Base-by-base conservation (phyloP, 331 rosid genomes). In the Pyrus hybrid region DNA sequence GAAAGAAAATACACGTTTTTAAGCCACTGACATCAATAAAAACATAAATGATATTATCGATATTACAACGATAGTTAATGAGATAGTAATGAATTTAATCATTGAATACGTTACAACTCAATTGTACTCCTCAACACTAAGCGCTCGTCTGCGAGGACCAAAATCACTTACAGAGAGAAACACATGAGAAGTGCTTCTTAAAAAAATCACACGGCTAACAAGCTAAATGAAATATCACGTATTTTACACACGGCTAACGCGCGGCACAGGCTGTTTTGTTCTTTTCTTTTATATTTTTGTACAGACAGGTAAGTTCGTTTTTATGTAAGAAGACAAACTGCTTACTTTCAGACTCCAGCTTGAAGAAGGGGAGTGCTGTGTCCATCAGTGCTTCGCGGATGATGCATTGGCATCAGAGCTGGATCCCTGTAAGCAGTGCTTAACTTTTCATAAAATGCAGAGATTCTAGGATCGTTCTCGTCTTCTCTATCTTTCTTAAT, bases 401-500 rank as follows among this genome's bases (percentile, higher is more conserved):
- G 82, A 28, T 51, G 78, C 14, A 51, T 73, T 71, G 91, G 89
- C 80, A 41, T 51, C 74, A 93, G 51, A 72, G 86, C 86, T 56
- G 96, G 96, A 86, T 88, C 94, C 58, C 70, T 75, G 62, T 93
- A 93, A 12, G 93, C 93, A 71, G 76, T 70, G 51, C 32, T 81
- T 72, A 93, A 63, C 18, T 83, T 83, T 32, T 85, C 82, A 65
- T 77, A 88, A 79, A 88, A 93, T 73, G 80, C 90, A 53, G 82
- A 72, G 77, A 86, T 77, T 56, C 82, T 74, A 51, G 81, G 77
- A 70, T 85, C 86, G 23, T 81, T 85, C 76, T 80, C 71, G 69
- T 90, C 93, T 73, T 82, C 87, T 85, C 83, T 83, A 73, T 93
- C 97, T 85, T 86, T 93, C 83, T 88, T 90, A 26, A 77, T 82